Conservation (phyloP, 2,329 filamentous ascomycete species). For the Coleophoma crateriformis region DNA sequence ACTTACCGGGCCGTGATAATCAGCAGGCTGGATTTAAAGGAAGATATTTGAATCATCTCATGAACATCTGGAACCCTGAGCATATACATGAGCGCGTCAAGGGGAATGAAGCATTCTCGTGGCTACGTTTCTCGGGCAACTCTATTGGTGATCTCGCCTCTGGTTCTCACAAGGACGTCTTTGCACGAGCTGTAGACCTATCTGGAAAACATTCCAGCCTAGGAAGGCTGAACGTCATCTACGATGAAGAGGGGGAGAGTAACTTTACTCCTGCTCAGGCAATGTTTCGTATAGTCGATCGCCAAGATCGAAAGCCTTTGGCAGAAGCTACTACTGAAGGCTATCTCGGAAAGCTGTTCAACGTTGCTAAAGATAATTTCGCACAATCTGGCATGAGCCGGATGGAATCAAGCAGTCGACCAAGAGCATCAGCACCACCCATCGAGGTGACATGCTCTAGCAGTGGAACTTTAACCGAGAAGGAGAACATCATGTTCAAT, state of each 20-base stretch:
- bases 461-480: conserved; percentile 58
- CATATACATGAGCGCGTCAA: conserved; percentile 63
- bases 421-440: conserved; percentile 78
- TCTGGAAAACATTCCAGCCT: conserved; percentile 51
- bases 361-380: conserved; percentile 64
- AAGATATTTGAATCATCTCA: conserved; percentile 70
- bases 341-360: conserved; percentile 69
- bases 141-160: conserved; percentile 69
- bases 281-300: conserved; percentile 74
- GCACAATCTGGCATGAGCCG: conserved; percentile 65
- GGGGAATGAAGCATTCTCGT: conserved; percentile 70
- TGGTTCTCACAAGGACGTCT: conserved; percentile 63
- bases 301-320: conserved; percentile 60
- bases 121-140: conserved; percentile 78
- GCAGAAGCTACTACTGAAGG: conserved; percentile 68
- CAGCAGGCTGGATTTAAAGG: conserved; percentile 70
- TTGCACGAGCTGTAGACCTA: conserved; percentile 66
- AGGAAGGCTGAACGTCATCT: conserved; percentile 60
- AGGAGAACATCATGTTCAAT: conserved; percentile 75
- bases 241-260: conserved; percentile 58
- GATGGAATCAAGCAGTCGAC: conserved; percentile 76
- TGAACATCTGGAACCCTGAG: conserved; percentile 87
- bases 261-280: conserved; percentile 68
- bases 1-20: conserved; percentile 70
- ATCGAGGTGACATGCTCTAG: conserved; percentile 75